These are phyloP conservation scores for Saturnispora silvae DNA, from an alignment of 805 yeast species.

Conservation along the genomic window DNA sequence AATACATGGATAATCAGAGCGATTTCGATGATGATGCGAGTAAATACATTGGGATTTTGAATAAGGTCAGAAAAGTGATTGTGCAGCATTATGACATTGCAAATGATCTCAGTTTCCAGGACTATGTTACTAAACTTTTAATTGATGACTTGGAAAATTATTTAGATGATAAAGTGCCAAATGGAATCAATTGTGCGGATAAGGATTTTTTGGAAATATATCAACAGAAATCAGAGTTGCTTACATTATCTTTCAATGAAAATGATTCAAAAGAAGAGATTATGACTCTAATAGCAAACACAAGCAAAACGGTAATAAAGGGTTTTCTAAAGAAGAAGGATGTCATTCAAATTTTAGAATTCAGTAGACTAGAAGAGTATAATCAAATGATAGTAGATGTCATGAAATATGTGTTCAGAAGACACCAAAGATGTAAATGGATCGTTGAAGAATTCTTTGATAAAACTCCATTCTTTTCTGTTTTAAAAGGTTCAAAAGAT, in stretches of 20 bases:
- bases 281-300: neutral
- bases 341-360: slow-evolving; percentile 4
- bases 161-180: neutral
- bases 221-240: neutral
- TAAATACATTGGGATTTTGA: slow-evolving; percentile 5
- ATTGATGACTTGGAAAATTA: slow-evolving; percentile 1
- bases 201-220: neutral
- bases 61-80: slow-evolving; percentile 6
- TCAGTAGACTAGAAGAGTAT: slow-evolving; percentile 1
- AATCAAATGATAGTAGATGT: slow-evolving; percentile 7
- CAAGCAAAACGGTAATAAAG: neutral
- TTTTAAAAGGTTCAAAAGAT: slow-evolving; percentile 17
- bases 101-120: neutral
- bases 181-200: neutral
- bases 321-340: neutral
- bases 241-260: slow-evolving; percentile 4
- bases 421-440: slow-evolving; percentile 5
- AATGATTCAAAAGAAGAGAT: slow-evolving; percentile 4
- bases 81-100: slow-evolving; percentile 1
- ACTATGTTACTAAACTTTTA: neutral
- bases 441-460: slow-evolving; percentile 18
- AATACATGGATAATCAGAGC: neutral
- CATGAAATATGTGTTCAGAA: slow-evolving; percentile 7
- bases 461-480: slow-evolving; percentile 20
- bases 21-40: slow-evolving; percentile 5